These are phyloP conservation scores for Toxicodendron radicans DNA, from an alignment of 345 rosid species.

Conservation along the genomic window DNA sequence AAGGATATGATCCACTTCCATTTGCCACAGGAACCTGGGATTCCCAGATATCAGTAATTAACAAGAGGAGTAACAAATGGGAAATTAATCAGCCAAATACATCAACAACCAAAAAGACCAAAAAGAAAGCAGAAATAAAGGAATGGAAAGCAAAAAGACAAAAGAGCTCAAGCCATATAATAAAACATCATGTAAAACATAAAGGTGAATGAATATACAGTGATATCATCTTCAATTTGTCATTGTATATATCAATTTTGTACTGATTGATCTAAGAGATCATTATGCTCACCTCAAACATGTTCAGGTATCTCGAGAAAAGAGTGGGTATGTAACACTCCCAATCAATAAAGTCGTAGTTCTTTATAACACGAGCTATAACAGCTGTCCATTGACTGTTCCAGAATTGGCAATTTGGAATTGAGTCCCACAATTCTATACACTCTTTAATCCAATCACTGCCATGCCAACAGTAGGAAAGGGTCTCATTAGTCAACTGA, in stretches of 20 bases:
- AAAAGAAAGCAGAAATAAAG: not conserved
- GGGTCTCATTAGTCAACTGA: slow-evolving; percentile 11
- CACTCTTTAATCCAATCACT: slow-evolving; percentile 78
- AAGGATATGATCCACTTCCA: slow-evolving; percentile 94
- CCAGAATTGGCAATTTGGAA: slow-evolving; percentile 98
- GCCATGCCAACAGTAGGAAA: slow-evolving; percentile 33
- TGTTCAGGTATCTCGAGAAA: slow-evolving; percentile 78
- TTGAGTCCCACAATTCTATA: slow-evolving; percentile 79
- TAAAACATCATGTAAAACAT: not conserved
- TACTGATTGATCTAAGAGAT: not conserved
- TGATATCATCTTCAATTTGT: not conserved
- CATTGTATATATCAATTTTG: not conserved
- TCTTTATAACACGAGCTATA: slow-evolving; percentile 82
- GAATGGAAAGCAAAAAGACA: not conserved
- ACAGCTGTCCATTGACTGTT: slow-evolving; percentile 95
- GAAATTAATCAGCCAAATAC: not conserved
- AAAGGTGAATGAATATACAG: not conserved
- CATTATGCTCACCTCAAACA: slow-evolving; percentile 85
- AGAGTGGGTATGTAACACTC: slow-evolving; percentile 74
- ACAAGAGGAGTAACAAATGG: slow-evolving; percentile 7
- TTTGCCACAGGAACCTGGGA: slow-evolving; percentile 96
- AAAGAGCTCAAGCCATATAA: slow-evolving; percentile 6
- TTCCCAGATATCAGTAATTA: slow-evolving; percentile 18
- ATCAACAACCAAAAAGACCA: not conserved
- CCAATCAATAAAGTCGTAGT: slow-evolving; percentile 72